Evolutionary conservation across 2,329 filamentous ascomycete species (phyloP).

Genomic region (Pseudogymnoascus sp.): DNA sequence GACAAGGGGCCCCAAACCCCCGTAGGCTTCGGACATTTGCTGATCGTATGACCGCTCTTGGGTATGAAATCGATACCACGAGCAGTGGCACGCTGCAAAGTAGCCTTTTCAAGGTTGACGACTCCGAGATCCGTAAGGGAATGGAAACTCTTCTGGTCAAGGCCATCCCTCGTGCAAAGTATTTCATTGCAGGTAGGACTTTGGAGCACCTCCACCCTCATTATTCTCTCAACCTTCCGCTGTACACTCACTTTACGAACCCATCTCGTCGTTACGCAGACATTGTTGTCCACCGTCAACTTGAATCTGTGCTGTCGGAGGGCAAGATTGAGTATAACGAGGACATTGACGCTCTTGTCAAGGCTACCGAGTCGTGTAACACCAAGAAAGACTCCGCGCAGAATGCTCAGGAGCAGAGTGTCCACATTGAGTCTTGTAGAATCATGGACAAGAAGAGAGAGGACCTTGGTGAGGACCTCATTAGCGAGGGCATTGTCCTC

Average conservation of each 20-base stretch:
- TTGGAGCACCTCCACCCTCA: constrained; percentile 72
- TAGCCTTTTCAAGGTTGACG: constrained; percentile 88
- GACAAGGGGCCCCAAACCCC: constrained; percentile 76
- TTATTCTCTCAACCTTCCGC: constrained; percentile 82
- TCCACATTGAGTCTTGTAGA: constrained; percentile 95
- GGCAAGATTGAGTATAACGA: constrained; percentile 78
- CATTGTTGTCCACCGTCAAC: constrained; percentile 87
- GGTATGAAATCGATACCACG: constrained; percentile 78
- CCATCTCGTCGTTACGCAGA: constrained; percentile 92
- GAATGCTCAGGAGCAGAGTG: constrained; percentile 95
- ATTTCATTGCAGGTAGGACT: constrained; percentile 77
- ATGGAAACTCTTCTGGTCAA: constrained; percentile 96
- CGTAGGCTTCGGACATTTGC: constrained; percentile 84
- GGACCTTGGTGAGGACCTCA: constrained; percentile 80
- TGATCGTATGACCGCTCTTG: constrained; percentile 85
- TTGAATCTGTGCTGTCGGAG: constrained; percentile 77
- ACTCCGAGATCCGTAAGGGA: constrained; percentile 83
- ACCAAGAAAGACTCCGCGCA: constrained; percentile 98
- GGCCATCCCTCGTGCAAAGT: constrained; percentile 93
- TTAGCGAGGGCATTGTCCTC: constrained; percentile 90
- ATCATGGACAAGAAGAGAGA: constrained; percentile 88
- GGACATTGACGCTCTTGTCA: constrained; percentile 77
- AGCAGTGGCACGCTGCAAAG: constrained; percentile 89
- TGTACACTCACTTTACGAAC: constrained; percentile 97
- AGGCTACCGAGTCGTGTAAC: constrained; percentile 93